Conservation (phyloP, 75 land plant species). For the Larix kaempferi region DNA sequence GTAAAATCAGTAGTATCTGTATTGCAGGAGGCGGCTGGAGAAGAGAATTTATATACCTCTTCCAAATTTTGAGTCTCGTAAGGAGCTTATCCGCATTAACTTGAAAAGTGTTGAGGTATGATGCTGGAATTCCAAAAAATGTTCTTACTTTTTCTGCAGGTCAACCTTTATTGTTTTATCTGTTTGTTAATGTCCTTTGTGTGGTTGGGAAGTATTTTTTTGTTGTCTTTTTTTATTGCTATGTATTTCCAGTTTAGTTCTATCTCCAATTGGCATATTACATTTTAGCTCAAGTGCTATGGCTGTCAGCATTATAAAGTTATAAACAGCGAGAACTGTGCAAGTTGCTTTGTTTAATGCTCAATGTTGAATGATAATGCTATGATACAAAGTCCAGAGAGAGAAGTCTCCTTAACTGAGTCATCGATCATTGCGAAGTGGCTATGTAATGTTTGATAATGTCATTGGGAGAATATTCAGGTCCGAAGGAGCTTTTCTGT, state of each 20-base stretch:
- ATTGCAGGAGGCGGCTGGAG: conserved; percentile 90
- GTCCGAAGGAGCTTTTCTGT: too few relatives aligned
- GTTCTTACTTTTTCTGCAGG: not conserved
- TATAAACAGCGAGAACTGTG: not conserved
- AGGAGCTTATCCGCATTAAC: conserved; percentile 91
- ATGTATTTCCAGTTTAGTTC: not conserved
- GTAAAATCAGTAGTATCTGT: not conserved
- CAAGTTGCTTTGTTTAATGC: not conserved
- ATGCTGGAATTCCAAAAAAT: not conserved
- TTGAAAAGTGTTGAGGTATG: conserved; percentile 90
- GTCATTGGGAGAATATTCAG: too few relatives aligned
- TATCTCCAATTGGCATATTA: not conserved
- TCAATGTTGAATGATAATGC: not conserved
- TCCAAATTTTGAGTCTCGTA: conserved; percentile 83
- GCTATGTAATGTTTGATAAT: too few relatives aligned
- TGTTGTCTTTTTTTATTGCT: not conserved
- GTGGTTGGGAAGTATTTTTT: not conserved
- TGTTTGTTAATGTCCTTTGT: not conserved
- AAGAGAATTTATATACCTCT: conserved; percentile 97
- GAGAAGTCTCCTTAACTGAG: too few relatives aligned
- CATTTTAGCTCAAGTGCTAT: not conserved
- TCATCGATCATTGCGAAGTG: too few relatives aligned
- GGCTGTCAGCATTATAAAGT: not conserved
- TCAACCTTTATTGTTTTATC: not conserved
- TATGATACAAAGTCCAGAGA: not conserved